These are phyloP conservation scores for Hypoxylon rubiginosum DNA, from an alignment of 2,329 filamentous ascomycete species.

Conservation along the genomic window DNA sequence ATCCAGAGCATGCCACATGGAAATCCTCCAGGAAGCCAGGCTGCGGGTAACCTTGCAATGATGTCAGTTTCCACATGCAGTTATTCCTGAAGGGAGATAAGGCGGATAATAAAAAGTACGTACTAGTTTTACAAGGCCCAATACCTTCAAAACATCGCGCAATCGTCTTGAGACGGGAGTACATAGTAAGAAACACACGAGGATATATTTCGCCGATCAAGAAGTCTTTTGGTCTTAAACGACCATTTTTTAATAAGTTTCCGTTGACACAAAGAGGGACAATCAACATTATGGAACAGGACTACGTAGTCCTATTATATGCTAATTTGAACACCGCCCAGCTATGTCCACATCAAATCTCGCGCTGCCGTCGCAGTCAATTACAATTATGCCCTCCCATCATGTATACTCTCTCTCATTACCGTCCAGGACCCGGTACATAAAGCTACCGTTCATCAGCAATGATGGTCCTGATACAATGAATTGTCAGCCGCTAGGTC, in stretches of 20 bases:
- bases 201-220: too few relatives aligned
- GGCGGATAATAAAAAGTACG: neutral
- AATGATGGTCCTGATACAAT: slow-evolving; percentile 35
- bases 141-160: too few relatives aligned
- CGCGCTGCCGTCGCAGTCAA: neutral
- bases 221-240: too few relatives aligned
- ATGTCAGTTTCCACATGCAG: slow-evolving; percentile 24
- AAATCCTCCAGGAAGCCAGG: slow-evolving; percentile 1
- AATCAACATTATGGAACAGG: neutral
- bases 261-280: too few relatives aligned
- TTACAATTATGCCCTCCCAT: neutral
- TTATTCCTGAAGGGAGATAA: too few relatives aligned
- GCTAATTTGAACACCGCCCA: neutral
- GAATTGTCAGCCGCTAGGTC: slow-evolving; percentile 35
- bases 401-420: neutral
- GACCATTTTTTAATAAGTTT: too few relatives aligned
- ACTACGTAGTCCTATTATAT: neutral
- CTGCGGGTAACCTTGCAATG: slow-evolving; percentile 8
- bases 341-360: neutral
- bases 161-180: too few relatives aligned
- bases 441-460: slow-evolving; percentile 9
- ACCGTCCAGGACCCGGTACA: too few relatives aligned
- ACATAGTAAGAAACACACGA: too few relatives aligned
- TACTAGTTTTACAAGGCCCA: neutral
- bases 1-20: neutral